phyloP scores from a whole-genome alignment of 2,329 filamentous ascomycete species.

The Ophiobolus disseminans region DNA sequence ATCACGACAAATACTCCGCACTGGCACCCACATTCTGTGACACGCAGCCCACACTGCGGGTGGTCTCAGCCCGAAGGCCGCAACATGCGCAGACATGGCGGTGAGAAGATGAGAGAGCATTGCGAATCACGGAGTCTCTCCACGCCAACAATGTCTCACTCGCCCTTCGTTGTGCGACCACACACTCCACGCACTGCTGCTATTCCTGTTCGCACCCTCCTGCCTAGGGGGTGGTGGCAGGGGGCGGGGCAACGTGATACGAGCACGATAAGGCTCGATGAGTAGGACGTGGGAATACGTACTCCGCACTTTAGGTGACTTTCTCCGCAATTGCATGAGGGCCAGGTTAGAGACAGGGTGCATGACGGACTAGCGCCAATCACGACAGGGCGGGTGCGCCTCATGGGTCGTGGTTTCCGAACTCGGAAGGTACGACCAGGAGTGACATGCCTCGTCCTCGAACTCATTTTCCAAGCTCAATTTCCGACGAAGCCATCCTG shows the following conservation, averaged over 20 bases:
- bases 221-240: background rate
- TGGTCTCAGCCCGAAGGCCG: constrained; percentile 16
- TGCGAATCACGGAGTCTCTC: background rate
- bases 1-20: constrained; percentile 17
- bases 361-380: constrained; percentile 3
- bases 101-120: constrained; percentile 13
- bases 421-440: constrained; percentile 16
- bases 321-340: constrained; percentile 15
- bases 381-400: constrained; percentile 6
- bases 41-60: constrained; percentile 19
- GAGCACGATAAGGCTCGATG: constrained; percentile 26
- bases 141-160: constrained; percentile 21
- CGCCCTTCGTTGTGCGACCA: constrained; percentile 19
- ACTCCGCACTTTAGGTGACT: constrained; percentile 13
- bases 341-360: constrained; percentile 5
- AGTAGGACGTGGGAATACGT: constrained; percentile 12
- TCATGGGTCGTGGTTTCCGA: constrained; percentile 13
- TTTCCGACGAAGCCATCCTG: constrained; percentile 17
- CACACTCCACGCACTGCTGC: constrained; percentile 7
- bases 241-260: no score
- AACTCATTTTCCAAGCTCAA: constrained; percentile 3
- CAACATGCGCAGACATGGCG: constrained; percentile 13
- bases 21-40: constrained; percentile 19
- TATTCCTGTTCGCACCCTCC: constrained; percentile 25
- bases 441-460: background rate